These are phyloP conservation scores for Cryptococcus floricola DNA, from an alignment of 1,284 basidiomycete species.

Conservation along the genomic window DNA sequence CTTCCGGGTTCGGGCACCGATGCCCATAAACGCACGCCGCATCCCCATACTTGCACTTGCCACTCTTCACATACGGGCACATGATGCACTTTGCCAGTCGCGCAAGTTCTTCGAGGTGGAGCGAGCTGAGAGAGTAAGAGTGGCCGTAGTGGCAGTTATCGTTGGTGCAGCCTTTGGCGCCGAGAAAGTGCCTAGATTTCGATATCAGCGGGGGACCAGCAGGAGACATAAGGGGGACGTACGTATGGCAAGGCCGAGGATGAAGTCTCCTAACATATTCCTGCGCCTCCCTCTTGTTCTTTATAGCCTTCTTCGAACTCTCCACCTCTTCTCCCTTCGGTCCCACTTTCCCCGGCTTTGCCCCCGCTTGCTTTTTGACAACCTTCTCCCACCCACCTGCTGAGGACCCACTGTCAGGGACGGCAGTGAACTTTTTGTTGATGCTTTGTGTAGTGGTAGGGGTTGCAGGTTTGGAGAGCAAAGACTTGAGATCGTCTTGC, in stretches of 20 bases:
- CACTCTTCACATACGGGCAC: conserved; percentile 33
- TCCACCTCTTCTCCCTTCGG: conserved; percentile 4
- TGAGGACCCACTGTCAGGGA: not conserved
- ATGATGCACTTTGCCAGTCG: conserved; percentile 40
- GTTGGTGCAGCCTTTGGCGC: conserved; percentile 27
- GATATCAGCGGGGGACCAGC: not conserved
- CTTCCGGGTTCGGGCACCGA: conserved; percentile 29
- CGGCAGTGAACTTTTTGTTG: not conserved
- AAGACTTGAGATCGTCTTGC: not conserved
- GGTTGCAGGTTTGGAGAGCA: not conserved
- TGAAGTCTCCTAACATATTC: conserved; percentile 20
- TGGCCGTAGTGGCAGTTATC: conserved; percentile 41
- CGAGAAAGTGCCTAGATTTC: not conserved
- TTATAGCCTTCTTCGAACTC: conserved; percentile 16
- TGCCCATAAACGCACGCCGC: conserved; percentile 43
- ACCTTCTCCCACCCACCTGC: not conserved
- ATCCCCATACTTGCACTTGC: conserved; percentile 36
- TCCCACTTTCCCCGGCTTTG: no score
- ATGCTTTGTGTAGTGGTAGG: not conserved
- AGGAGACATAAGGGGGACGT: conserved; percentile 6
- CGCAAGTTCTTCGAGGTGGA: conserved; percentile 33
- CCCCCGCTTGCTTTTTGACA: not conserved
- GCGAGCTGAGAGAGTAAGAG: conserved; percentile 34
- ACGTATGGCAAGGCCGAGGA: conserved; percentile 36
- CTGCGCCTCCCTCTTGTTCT: conserved; percentile 12